These are phyloP conservation scores for Schizonepeta tenuifolia DNA, from an alignment of 257 asterid species.

Conservation along the genomic window DNA sequence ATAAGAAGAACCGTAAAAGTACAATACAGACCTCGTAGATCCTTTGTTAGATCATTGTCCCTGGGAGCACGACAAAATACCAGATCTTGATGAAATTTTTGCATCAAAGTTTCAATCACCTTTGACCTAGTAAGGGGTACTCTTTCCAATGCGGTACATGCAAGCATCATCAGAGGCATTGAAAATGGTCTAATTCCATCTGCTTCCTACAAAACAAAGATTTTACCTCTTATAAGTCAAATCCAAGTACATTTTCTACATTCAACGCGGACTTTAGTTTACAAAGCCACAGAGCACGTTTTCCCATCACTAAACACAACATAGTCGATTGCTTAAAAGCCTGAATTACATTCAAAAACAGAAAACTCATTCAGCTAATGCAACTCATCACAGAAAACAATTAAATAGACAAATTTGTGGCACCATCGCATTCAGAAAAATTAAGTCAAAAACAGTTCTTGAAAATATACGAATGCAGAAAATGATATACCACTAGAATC, in stretches of 20 bases:
- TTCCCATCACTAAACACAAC: background rate
- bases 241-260: constrained; percentile 5
- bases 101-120: constrained; percentile 65
- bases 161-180: constrained; percentile 93
- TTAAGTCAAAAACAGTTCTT: background rate
- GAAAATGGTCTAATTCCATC: constrained; percentile 97
- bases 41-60: constrained; percentile 58
- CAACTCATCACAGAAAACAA: constrained; percentile 1
- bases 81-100: constrained; percentile 77
- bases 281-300: constrained; percentile 7
- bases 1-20: background rate
- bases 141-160: constrained; percentile 94
- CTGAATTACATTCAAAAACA: background rate
- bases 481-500: background rate
- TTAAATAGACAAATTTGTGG: background rate
- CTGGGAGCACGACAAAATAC: constrained; percentile 84
- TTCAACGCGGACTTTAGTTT: background rate
- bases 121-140: constrained; percentile 75
- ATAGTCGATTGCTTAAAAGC: background rate
- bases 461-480: background rate
- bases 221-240: constrained; percentile 27
- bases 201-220: constrained; percentile 51
- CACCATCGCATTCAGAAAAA: background rate
- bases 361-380: background rate
- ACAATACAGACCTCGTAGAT: constrained; percentile 57